Evolutionary conservation across 176 grass and related monocot species (phyloP), one percentile per base, ranked within the genome.

Genomic region (Ananas comosus): DNA sequence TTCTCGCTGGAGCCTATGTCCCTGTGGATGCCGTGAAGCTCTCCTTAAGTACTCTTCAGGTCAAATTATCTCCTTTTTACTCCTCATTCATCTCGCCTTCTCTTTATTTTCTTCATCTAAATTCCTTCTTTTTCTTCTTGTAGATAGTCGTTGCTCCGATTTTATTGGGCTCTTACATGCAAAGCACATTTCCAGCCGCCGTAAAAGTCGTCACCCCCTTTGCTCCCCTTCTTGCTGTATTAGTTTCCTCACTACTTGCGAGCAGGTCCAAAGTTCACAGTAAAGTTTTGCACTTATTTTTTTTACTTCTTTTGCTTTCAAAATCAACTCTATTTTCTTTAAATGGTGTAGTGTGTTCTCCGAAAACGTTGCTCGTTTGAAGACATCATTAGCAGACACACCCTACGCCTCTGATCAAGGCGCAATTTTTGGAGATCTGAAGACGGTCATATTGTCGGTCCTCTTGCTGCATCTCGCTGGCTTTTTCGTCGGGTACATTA

Each of bases 101-200:
- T 50, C 52, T 63, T 17, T 50, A 12, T 73, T 29, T 14, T 70
- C n/a, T 82, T 76, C 5, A 64, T 27, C 53, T n/a, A 76, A 50
- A 74, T 42, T 42, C 4, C 33, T 42, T 42, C 27, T 16, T 29
- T 81, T 72, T 12, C 10, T 78, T 13, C 5, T 17, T 81, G 51
- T 61, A 94, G 83, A 72, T 94, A 51, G 91, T 95, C 49, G 86
- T 95, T 81, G 91, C 83, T 63, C 91, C 91, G 59, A 82, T 95
- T 75, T 48, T 95, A 13, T 78, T 95, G 64, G 91, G 83, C 47
- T 95, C 81, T 27, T 87, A 76, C 27, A 58, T 95, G 66, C 91
- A 95, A 80, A 85, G 75, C 58, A 78, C 75, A 78, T 95, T 90
- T 74, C 91, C 91, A 66, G 74, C 81, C n/a, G 13, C 80, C 17